Evolutionary conservation across 805 yeast genomes (phyloP), one percentile per base, ranked within the genome.

Genomic region (Alloascoidea africana): DNA sequence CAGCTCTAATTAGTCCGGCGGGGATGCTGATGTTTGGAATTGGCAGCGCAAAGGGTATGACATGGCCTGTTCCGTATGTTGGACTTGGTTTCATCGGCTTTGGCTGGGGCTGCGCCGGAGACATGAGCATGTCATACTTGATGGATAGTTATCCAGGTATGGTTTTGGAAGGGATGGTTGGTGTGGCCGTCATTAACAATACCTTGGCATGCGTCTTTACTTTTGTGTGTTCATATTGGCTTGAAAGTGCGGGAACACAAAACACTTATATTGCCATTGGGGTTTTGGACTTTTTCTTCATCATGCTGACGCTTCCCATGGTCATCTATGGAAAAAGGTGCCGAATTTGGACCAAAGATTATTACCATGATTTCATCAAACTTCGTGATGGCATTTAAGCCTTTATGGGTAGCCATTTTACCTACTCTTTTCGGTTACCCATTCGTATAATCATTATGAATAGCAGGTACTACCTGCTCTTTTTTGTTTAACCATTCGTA

Each of bases 81-180:
- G 81, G 80, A 0, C 55, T 76, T 32, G 83, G 75, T 1, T 67
- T 76, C 46, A 66, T 76, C 42, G 83, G 83, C 0, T 71, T 75
- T 42, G 76, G 81, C 1, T 76, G 74, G 59, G 83, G 82, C 49
- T 70, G 78, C 38, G 68, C 78, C 11, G 83, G 83, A 50, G 85
- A 78, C 51, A 70, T 75, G 37, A 75, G 80, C 27, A 68, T 76
- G 73, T 64, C 73, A 1, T 76, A 76, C 41, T 58, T 73, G 42
- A 74, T 76, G 80, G 79, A 73, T 44, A 61, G 75, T 4, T 76
- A 76, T 43, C 82, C 83, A 1, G 82, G 73, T 34, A 68, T 76
- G 68, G 73, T 76, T 39, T 59, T 76, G 45, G 82, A 76, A 54
- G 76, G 79, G 46, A 74, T 76, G 81, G 74, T 74, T 17, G 80